These are phyloP conservation scores for Nectriaceae sp. DNA, from an alignment of 2,329 filamentous ascomycete species.

Conservation along the genomic window DNA sequence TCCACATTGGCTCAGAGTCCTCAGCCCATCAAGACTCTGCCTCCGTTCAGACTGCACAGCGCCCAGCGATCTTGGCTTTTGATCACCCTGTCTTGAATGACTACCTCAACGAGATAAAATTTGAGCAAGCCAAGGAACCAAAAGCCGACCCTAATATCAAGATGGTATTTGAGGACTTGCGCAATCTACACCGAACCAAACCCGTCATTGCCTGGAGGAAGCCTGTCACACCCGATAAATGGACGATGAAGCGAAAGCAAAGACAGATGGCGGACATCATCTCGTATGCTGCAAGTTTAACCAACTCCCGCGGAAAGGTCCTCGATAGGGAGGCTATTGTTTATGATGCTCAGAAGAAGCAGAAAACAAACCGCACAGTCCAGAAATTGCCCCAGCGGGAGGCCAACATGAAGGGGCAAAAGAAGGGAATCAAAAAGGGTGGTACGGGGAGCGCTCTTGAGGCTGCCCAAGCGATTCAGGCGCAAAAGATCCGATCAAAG, in stretches of 20 bases:
- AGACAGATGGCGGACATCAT: constrained; percentile 68
- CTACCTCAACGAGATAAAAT: constrained; percentile 44
- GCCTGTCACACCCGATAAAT: constrained; percentile 24
- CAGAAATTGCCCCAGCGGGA: not conserved
- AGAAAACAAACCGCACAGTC: not conserved
- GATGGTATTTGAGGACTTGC: constrained; percentile 47
- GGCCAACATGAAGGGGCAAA: constrained; percentile 8
- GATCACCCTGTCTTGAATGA: constrained; percentile 47
- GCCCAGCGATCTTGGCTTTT: constrained; percentile 45
- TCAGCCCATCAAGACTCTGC: not conserved
- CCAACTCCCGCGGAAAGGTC: constrained; percentile 61
- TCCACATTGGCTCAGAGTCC: too few relatives aligned
- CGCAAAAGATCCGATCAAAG: constrained; percentile 34
- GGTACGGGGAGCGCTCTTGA: constrained; percentile 41
- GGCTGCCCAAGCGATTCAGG: constrained; percentile 35
- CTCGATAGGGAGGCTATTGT: constrained; percentile 67
- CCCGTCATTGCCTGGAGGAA: constrained; percentile 47
- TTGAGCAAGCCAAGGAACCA: constrained; percentile 34
- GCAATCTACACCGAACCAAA: constrained; percentile 66
- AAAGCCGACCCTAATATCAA: constrained; percentile 27
- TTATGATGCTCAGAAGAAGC: constrained; percentile 30
- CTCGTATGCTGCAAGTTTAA: constrained; percentile 70
- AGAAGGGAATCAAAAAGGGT: constrained; percentile 25
- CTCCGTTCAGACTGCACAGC: too few relatives aligned
- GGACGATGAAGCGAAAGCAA: constrained; percentile 55